These are phyloP conservation scores for Diaporthe sp. DNA, from an alignment of 2,329 filamentous ascomycete genomes.

Conservation along the genomic window DNA sequence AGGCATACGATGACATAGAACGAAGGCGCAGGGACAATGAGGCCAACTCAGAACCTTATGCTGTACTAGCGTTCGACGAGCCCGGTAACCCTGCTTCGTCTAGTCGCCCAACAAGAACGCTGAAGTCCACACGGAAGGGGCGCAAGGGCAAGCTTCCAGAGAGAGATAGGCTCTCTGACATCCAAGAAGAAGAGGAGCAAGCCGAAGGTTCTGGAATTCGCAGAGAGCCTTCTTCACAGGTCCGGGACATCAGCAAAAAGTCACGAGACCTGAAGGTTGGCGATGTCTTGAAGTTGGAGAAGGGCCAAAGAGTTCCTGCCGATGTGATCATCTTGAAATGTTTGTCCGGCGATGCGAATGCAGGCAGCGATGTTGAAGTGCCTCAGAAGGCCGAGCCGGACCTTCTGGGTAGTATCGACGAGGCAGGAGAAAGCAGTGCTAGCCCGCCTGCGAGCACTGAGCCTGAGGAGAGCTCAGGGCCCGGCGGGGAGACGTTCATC, in stretches of 20 bases:
- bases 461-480: conserved; percentile 47
- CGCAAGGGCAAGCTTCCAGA: conserved; percentile 49
- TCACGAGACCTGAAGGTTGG: conserved; percentile 92
- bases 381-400: conserved; percentile 49
- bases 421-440: conserved; percentile 41
- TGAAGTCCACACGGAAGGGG: conserved; percentile 59
- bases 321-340: conserved; percentile 95
- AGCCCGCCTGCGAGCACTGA: conserved; percentile 48
- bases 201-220: conserved; percentile 53
- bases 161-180: conserved; percentile 67
- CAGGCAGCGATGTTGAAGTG: conserved; percentile 45
- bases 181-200: conserved; percentile 75
- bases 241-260: conserved; percentile 79
- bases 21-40: conserved; percentile 88
- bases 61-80: conserved; percentile 77
- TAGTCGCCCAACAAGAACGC: conserved; percentile 51
- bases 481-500: conserved; percentile 93
- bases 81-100: conserved; percentile 48
- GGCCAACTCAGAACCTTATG: conserved; percentile 92
- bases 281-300: conserved; percentile 91
- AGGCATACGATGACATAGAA: conserved; percentile 93
- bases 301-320: conserved; percentile 92
- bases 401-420: conserved; percentile 53
- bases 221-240: conserved; percentile 56
- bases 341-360: conserved; percentile 43